Evolutionary conservation across 2,329 filamentous ascomycete genomes (phyloP), one percentile per base, ranked within the genome.

Genomic region (Pseudocercospora eumusae): DNA sequence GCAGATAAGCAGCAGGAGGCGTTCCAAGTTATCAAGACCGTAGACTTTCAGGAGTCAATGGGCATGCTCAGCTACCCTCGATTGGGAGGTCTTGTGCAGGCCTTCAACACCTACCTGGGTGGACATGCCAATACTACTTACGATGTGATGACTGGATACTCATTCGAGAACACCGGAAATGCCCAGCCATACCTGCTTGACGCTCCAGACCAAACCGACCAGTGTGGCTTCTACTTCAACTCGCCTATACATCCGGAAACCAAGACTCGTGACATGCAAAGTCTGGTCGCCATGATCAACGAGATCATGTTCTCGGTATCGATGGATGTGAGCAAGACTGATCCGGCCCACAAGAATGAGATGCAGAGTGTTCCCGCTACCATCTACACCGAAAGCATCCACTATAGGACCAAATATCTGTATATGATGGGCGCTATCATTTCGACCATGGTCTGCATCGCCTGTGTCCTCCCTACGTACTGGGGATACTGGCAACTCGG

Each of bases 391-490:
- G 42, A 59, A 0, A 64, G 56, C 6, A 57, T 68, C 2, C 66
- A 69, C 50, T 75, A 74, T 63, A 57, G 42, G 1, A 74, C 74
- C 0, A 63, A 72, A n/a, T 69, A 61, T 20, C 33, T 18, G 3
- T 75, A 71, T 60, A 69, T 74, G 50, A 67, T 54, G 11, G 73
- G 69, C 50, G 73, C 73, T 1, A 62, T 74, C 3, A 68, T 65
- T 18, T 69, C 70, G 9, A 73, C 69, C 6, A 47, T 75, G 42
- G 45, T 71, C 40, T 74, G 71, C n/a, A 63, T 75, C 1, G 33
- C 73, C 27, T 67, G 69, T 59, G 71, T 75, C 0, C 62, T 73
- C 0, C 71, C 73, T 27, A 69, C 70, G 1, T 75, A 73, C 68
- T 75, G 68, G 67, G 71, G 72, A 9, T 75, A 70, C 68, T 75